These are phyloP conservation scores for Globisporangium viniferum DNA, from an alignment of 352 stramenopile genomes.

Conservation along the genomic window DNA sequence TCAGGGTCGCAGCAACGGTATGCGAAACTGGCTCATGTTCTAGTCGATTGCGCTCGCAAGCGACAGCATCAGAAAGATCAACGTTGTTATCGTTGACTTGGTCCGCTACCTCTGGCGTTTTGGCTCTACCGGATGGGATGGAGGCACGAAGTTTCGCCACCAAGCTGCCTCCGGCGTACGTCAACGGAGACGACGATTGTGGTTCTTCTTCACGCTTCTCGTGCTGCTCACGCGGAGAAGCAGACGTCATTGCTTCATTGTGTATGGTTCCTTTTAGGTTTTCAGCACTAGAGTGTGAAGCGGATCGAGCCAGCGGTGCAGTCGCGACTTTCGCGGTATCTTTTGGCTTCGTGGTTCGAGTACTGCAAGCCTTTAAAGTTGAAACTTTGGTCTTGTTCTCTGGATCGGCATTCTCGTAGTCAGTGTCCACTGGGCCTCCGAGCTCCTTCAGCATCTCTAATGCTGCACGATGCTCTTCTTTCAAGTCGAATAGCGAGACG, in stretches of 20 bases:
- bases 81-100: not conserved
- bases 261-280: not conserved
- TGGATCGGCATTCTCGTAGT: slow-evolving; percentile 26
- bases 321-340: not conserved
- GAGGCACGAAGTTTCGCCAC: slow-evolving; percentile 52
- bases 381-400: slow-evolving; percentile 4
- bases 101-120: slow-evolving; percentile 1
- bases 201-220: not conserved
- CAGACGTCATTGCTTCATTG: not conserved
- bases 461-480: slow-evolving; percentile 70
- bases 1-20: not conserved
- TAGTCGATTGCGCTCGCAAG: not conserved
- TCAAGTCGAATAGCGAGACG: slow-evolving; percentile 68
- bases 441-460: slow-evolving; percentile 73
- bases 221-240: not conserved
- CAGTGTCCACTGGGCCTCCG: slow-evolving; percentile 47
- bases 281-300: not conserved
- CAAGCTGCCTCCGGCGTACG: slow-evolving; percentile 25
- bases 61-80: not conserved
- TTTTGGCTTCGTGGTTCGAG: slow-evolving; percentile 1
- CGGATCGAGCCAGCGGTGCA: not conserved
- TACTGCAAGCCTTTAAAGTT: not conserved
- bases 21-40: not conserved
- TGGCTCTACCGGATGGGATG: slow-evolving; percentile 37
- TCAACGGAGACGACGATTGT: slow-evolving; percentile 6